These are phyloP conservation scores for Backusella circina DNA, from an alignment of 192 early-diverging fungal genomes.

Conservation along the genomic window DNA sequence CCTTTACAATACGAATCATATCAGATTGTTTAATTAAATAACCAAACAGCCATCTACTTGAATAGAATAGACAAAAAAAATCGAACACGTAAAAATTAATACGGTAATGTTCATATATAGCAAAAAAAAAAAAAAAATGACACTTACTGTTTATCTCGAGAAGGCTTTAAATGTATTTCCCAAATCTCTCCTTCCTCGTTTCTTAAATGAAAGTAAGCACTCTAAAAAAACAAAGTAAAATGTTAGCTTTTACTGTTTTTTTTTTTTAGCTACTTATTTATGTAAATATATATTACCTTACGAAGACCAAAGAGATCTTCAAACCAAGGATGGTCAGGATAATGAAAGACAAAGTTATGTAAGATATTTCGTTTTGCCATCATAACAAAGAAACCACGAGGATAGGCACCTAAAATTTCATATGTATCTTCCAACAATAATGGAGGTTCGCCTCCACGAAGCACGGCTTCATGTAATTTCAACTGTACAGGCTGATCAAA, in stretches of 20 bases:
- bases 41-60: constrained; percentile 55
- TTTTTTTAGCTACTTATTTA: no score
- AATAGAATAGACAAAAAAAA: background rate
- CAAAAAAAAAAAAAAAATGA: background rate
- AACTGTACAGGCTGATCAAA: constrained; percentile 21
- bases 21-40: constrained; percentile 58
- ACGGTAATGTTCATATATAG: background rate
- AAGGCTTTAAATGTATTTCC: constrained; percentile 72
- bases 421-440: constrained; percentile 42
- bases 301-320: constrained; percentile 60
- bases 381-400: constrained; percentile 55
- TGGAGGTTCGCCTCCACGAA: constrained; percentile 33
- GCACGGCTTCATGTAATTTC: constrained; percentile 39
- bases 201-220: constrained; percentile 46
- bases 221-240: constrained; percentile 29
- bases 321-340: constrained; percentile 61
- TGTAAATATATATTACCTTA: constrained; percentile 40
- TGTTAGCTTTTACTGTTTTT: background rate
- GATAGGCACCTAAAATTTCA: constrained; percentile 40
- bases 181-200: constrained; percentile 47
- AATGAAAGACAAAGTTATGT: constrained; percentile 61
- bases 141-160: constrained; percentile 54
- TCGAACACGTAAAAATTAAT: constrained; percentile 9
- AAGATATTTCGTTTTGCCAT: constrained; percentile 47
- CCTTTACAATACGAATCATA: constrained; percentile 50